phyloP scores from a whole-genome alignment of 1,284 basidiomycete species.

The Sanguinoderma infundibulare region DNA sequence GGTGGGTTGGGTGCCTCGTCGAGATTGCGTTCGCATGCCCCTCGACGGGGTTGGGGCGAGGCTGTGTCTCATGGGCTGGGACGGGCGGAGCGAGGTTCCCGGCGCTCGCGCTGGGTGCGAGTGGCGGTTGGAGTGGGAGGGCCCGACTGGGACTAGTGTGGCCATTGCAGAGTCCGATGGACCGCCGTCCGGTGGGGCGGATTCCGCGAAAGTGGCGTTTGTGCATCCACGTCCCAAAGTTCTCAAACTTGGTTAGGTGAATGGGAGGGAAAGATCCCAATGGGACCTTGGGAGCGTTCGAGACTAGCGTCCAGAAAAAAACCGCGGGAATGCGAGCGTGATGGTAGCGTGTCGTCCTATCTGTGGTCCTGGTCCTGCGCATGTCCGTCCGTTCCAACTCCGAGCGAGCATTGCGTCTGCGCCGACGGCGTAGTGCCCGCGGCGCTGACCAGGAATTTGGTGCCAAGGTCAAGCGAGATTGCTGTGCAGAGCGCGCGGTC shows the following conservation, averaged over 20 bases:
- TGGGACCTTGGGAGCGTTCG: background rate
- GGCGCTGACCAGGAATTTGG: too few species aligned
- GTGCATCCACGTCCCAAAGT: background rate
- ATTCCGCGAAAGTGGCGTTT: background rate
- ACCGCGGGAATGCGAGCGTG: background rate
- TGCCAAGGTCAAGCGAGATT: slow-evolving; percentile 1
- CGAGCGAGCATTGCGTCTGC: too few species aligned
- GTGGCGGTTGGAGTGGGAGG: background rate
- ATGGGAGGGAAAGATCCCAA: background rate
- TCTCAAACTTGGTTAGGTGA: slow-evolving; percentile 3
- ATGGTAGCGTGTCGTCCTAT: too few species aligned
- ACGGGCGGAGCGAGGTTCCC: background rate
- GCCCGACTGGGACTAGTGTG: background rate
- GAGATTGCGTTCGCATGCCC: background rate
- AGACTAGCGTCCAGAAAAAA: background rate
- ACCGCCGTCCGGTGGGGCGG: background rate
- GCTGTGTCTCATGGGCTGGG: background rate
- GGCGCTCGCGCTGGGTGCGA: background rate
- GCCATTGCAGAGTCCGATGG: background rate
- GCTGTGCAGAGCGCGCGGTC: background rate
- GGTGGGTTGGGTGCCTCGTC: background rate
- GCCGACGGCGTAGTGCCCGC: too few species aligned
- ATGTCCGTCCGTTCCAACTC: background rate
- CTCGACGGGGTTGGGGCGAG: background rate
- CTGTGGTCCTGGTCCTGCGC: too few species aligned